These are phyloP conservation scores for Abrus precatorius DNA, from an alignment of 306 rosid species.

Conservation along the genomic window DNA sequence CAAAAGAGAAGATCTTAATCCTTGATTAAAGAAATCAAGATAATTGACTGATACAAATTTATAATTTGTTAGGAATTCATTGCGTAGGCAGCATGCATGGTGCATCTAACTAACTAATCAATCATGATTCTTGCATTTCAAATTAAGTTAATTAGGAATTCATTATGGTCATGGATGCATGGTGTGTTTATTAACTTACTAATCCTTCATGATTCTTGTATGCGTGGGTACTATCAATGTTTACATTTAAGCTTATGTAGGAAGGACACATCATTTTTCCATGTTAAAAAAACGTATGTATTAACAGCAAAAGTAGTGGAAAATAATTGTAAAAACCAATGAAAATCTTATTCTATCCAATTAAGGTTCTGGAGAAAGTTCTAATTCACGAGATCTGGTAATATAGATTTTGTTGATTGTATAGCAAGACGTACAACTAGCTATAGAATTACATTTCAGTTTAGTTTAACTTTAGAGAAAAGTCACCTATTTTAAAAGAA, in stretches of 20 bases:
- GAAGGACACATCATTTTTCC: too few relatives aligned
- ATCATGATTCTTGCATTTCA: conserved; percentile 4
- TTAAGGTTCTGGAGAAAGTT: background rate
- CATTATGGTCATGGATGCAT: background rate
- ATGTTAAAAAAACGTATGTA: too few relatives aligned
- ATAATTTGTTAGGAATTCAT: background rate
- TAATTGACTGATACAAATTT: background rate
- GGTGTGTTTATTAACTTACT: background rate
- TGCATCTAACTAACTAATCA: background rate
- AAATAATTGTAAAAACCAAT: too few relatives aligned
- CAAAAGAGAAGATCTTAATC: background rate
- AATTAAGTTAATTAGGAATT: background rate
- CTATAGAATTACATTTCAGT: too few relatives aligned
- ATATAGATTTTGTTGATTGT: background rate
- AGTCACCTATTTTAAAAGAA: too few relatives aligned
- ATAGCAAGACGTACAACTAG: too few relatives aligned
- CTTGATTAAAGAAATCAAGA: background rate
- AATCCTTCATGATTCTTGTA: background rate
- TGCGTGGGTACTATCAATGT: background rate
- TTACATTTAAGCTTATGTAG: too few relatives aligned
- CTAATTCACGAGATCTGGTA: background rate
- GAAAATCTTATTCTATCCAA: background rate
- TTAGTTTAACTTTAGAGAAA: too few relatives aligned
- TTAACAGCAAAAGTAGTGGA: too few relatives aligned
- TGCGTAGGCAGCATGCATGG: background rate